Conservation (phyloP, 768 basidiomycete genomes). For the Leccinum boreale region DNA sequence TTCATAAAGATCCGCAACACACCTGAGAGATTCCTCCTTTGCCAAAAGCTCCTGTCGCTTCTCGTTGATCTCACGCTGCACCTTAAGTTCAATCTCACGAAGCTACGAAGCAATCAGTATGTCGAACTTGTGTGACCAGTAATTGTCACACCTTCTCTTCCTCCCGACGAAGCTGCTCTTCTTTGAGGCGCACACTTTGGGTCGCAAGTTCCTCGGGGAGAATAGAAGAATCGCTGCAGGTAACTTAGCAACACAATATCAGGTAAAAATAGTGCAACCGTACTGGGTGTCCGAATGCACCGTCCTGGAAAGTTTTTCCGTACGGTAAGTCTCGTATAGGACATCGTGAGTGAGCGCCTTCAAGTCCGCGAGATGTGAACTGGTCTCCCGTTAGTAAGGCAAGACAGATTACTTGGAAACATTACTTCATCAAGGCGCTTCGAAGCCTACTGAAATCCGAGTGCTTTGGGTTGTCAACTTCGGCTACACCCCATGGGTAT, state of each 20-base stretch:
- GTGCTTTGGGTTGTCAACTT: constrained; percentile 99
- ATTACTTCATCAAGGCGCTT: constrained; percentile 86
- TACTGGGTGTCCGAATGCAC: constrained; percentile 79
- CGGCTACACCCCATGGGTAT: constrained; percentile 98
- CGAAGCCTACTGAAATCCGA: constrained; percentile 96
- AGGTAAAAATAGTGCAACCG: constrained; percentile 11
- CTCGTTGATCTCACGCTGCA: constrained; percentile 97
- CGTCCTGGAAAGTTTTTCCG: constrained; percentile 91
- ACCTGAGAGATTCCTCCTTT: constrained; percentile 93
- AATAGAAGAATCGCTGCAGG: constrained; percentile 76
- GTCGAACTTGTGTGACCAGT: neutral
- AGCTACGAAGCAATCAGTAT: constrained; percentile 45
- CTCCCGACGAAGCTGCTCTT: constrained; percentile 95
- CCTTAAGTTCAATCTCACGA: constrained; percentile 96
- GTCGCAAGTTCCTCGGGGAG: constrained; percentile 95
- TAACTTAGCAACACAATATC: constrained; percentile 24
- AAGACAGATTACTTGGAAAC: constrained; percentile 1
- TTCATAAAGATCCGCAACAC: constrained; percentile 17
- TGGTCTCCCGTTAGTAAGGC: constrained; percentile 30
- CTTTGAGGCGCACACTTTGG: constrained; percentile 96
- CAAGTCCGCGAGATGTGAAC: constrained; percentile 91
- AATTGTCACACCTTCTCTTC: constrained; percentile 76
- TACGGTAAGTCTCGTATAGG: constrained; percentile 95
- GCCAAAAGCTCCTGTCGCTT: constrained; percentile 95
- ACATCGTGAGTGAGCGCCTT: constrained; percentile 94